Percentiles rank a stretch among this genome's conserved stretches.
These are phyloP conservation scores for Penicillium sp. DNA, from an alignment of 2,329 filamentous ascomycete genomes.

Conservation along the genomic window DNA sequence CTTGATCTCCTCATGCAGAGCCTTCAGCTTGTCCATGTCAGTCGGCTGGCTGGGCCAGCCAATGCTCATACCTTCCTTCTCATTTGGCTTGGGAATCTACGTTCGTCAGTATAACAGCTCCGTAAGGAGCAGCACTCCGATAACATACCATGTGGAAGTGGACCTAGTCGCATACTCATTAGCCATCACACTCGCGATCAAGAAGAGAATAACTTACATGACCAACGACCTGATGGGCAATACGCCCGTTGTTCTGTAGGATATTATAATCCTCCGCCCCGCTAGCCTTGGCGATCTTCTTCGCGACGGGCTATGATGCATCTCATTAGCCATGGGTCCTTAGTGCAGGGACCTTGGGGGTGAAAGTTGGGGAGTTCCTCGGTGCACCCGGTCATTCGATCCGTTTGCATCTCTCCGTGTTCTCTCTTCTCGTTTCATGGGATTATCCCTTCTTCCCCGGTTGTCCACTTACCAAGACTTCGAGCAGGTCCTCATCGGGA, in stretches of 20 bases:
- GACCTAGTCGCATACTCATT: conserved; percentile 49
- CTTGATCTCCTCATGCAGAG: conserved; percentile 76
- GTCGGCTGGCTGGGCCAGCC: conserved; percentile 68
- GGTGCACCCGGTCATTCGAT: not conserved
- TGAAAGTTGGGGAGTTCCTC: not conserved
- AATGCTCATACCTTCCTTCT: conserved; percentile 70
- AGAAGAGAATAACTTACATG: conserved; percentile 59
- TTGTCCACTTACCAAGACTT: conserved; percentile 62
- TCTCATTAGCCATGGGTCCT: conserved; percentile 9
- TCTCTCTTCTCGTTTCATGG: not conserved
- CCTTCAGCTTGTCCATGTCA: conserved; percentile 79
- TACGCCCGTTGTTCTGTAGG: conserved; percentile 87
- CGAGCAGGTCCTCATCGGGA: conserved; percentile 76
- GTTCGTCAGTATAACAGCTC: no score
- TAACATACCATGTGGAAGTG: conserved; percentile 85
- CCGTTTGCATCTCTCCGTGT: not conserved
- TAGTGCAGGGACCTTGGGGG: conserved; percentile 23
- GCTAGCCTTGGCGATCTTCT: conserved; percentile 73
- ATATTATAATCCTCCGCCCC: conserved; percentile 83
- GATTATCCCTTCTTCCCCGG: not conserved
- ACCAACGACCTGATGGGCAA: conserved; percentile 87
- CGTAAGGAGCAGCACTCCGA: no score
- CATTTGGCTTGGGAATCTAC: conserved; percentile 89
- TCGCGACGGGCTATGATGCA: conserved; percentile 61
- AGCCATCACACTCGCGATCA: conserved; percentile 2